Base-by-base conservation (phyloP, 2,329 filamentous ascomycete species). In the Davidsoniella eucalypti region DNA sequence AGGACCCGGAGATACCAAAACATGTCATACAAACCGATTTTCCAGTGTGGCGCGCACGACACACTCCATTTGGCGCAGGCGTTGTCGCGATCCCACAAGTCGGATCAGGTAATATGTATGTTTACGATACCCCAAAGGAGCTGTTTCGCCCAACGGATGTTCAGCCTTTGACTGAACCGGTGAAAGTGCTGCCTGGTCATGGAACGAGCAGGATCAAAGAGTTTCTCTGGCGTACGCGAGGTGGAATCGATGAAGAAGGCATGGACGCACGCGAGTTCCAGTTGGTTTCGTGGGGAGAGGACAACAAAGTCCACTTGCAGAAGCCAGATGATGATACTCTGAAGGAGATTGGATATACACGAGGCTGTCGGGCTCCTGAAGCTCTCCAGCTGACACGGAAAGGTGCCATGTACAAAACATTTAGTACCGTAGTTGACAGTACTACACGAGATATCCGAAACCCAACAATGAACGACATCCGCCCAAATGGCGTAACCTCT, bases 31-130 rank as follows among this genome's bases (percentile, higher is more conserved):
- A 74, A 44, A 92, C 88, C 1, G 76, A 82, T 2, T 94, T 88
- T 59, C 90, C 88, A 1, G 82, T 94, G 18, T 94, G 87, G 86
- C 76, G 88, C 59, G 87, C 90, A 47, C 78, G 88, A 2, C 87
- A 95, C 60, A 93, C 88, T 0, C 88, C 88, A 0, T 95, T 95
- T 61, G 87, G 87, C 26, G 79, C 76, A 63, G 88, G 88, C 4
- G 67, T 95, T 16, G 67, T 95, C 48, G 87, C 86, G 25, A 94
- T 95, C 85, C 87, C 90, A 2, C 87, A 95, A 62, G 84, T 86
- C 56, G 85, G 86, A 48, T 87, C 88, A 33, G 85, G 84, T 37
- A 76, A 88, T 55, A 70, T 95, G 16, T 87, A 92, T 64, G 71
- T 95, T 2, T 95, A 93, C 61, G 84, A 90, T 57, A 74, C 80